These are phyloP conservation scores for Tylopilus sp. DNA, from an alignment of 768 basidiomycete species.

Conservation along the genomic window DNA sequence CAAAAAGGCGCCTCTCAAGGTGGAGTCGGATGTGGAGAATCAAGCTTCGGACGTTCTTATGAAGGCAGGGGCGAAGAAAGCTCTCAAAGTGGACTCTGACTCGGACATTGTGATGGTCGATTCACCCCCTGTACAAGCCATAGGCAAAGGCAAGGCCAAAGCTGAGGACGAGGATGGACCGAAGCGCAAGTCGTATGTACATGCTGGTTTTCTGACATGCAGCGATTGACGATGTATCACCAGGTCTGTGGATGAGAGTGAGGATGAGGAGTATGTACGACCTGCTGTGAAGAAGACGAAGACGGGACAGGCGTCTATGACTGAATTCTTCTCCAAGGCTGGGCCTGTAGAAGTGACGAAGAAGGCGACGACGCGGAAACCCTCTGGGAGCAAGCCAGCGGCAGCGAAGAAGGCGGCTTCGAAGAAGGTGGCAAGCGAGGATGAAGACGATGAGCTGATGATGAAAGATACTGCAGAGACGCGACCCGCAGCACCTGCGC, in stretches of 20 bases:
- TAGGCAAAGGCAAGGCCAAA: constrained; percentile 46
- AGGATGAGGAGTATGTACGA: constrained; percentile 41
- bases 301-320: constrained; percentile 39
- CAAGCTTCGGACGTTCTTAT: constrained; percentile 27
- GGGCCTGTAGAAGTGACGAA: constrained; percentile 36
- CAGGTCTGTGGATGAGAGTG: constrained; percentile 38
- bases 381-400: constrained; percentile 58
- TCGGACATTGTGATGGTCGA: constrained; percentile 34
- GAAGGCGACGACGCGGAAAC: constrained; percentile 43
- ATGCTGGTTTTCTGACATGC: not conserved
- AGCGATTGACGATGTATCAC: constrained; percentile 6
- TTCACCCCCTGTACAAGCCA: constrained; percentile 25
- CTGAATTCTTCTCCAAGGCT: constrained; percentile 59
- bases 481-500: constrained; percentile 41
- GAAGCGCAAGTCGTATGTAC: constrained; percentile 69
- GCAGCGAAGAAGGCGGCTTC: constrained; percentile 48
- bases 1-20: constrained; percentile 32
- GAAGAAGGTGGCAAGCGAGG: constrained; percentile 40
- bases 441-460: constrained; percentile 39
- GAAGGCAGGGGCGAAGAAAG: constrained; percentile 19
- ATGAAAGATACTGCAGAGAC: constrained; percentile 42
- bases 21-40: constrained; percentile 39
- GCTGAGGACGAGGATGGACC: constrained; percentile 23
- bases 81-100: constrained; percentile 34
- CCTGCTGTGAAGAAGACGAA: constrained; percentile 56